Conservation (phyloP, 257 asterid genomes). For the Solanum okadae region DNA sequence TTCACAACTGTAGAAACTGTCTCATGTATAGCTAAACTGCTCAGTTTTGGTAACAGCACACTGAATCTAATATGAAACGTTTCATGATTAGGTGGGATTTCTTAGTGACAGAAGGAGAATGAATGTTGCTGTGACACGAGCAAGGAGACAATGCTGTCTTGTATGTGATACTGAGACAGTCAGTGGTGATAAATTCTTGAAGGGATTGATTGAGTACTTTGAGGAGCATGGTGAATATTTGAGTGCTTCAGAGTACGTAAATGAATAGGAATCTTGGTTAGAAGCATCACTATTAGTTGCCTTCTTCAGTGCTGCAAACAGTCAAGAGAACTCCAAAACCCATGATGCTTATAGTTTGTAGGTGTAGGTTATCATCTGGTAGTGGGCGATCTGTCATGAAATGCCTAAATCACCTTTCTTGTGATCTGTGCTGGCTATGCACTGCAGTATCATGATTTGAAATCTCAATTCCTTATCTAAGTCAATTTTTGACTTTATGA, state of each 20-base stretch:
- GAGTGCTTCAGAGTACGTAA: conserved; percentile 76
- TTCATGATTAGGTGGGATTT: conserved; percentile 70
- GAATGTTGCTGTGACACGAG: conserved; percentile 98
- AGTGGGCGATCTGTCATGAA: neutral
- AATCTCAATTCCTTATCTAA: neutral
- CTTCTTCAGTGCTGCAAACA: neutral
- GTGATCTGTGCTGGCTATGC: neutral
- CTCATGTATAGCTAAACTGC: neutral
- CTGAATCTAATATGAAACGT: neutral
- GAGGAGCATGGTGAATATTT: conserved; percentile 92
- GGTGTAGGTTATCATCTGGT: neutral
- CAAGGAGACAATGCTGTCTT: conserved; percentile 89
- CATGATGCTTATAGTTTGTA: neutral
- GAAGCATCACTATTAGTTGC: neutral
- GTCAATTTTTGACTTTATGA: neutral
- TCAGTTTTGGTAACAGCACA: neutral
- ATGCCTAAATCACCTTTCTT: neutral
- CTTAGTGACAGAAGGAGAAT: conserved; percentile 85
- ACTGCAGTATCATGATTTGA: neutral
- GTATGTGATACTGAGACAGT: conserved; percentile 96
- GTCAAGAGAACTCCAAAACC: neutral
- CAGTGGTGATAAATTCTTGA: conserved; percentile 74
- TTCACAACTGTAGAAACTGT: neutral
- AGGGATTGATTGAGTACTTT: conserved; percentile 71
- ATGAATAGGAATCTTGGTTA: conserved; percentile 5